These are phyloP conservation scores for Fusarium drepaniforme DNA, from an alignment of 2,329 filamentous ascomycete species.

Conservation along the genomic window DNA sequence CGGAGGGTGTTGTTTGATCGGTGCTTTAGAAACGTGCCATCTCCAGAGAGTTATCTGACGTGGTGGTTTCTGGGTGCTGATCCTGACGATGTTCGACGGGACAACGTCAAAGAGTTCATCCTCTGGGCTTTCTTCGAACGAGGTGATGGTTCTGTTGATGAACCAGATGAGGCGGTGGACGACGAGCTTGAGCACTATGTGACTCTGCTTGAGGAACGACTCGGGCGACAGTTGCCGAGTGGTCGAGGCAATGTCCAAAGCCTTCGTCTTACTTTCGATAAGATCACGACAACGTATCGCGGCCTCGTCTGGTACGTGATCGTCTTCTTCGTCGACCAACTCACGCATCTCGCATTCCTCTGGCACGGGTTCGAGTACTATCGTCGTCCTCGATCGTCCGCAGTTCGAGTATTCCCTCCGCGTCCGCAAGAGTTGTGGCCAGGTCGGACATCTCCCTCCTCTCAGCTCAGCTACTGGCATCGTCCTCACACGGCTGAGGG, in stretches of 20 bases:
- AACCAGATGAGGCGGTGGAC: constrained; percentile 48
- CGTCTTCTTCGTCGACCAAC: constrained; percentile 66
- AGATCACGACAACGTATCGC: constrained; percentile 70
- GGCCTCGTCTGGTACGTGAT: constrained; percentile 74
- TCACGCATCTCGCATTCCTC: constrained; percentile 58
- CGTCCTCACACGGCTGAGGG: constrained; percentile 65
- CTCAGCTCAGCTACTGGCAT: constrained; percentile 73
- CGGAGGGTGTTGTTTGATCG: constrained; percentile 68
- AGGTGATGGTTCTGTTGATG: constrained; percentile 40
- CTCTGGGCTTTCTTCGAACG: constrained; percentile 75
- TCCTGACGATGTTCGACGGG: constrained; percentile 68
- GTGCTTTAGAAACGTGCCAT: constrained; percentile 66
- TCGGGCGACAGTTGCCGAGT: constrained; percentile 62
- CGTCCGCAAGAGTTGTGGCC: constrained; percentile 64
- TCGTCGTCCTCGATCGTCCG: constrained; percentile 48
- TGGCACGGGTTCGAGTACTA: constrained; percentile 66
- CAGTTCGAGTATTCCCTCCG: constrained; percentile 66
- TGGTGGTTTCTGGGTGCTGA: constrained; percentile 76
- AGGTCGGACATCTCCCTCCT: constrained; percentile 59
- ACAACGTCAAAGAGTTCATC: constrained; percentile 77
- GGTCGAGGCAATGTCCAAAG: constrained; percentile 69
- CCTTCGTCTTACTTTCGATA: constrained; percentile 75
- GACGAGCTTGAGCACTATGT: constrained; percentile 62
- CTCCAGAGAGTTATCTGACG: constrained; percentile 68
- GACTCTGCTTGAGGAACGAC: constrained; percentile 63